Conservation (phyloP, 768 basidiomycete species). For the Collybia nuda region DNA sequence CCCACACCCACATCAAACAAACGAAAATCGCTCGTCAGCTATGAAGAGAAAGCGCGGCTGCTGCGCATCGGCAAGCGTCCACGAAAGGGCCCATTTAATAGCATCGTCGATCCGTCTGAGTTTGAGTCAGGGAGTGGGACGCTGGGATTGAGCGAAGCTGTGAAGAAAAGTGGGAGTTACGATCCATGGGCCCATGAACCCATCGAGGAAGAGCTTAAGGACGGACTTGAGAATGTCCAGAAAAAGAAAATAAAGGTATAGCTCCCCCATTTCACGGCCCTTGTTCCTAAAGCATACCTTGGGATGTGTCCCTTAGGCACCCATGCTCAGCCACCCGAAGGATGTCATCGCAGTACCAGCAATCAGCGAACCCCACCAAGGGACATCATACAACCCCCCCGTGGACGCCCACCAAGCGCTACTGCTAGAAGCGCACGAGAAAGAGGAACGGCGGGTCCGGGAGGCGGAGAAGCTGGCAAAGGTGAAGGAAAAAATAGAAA, state of each 20-base stretch:
- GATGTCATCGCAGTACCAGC: conserved; percentile 64
- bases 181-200: conserved; percentile 56
- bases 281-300: not conserved
- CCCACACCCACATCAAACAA: conserved; percentile 33
- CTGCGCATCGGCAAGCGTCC: conserved; percentile 74
- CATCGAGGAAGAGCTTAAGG: conserved; percentile 28
- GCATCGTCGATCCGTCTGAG: conserved; percentile 66
- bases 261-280: not conserved
- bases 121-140: conserved; percentile 63
- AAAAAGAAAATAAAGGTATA: conserved; percentile 54
- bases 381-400: conserved; percentile 89
- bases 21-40: conserved; percentile 45
- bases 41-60: conserved; percentile 74
- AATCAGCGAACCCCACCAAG: conserved; percentile 71
- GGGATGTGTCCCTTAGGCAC: conserved; percentile 36
- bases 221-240: conserved; percentile 41
- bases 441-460: conserved; percentile 58
- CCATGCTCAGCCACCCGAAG: conserved; percentile 41
- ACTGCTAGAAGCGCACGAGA: conserved; percentile 61
- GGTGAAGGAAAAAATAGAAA: conserved; percentile 55
- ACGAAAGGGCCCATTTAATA: conserved; percentile 72
- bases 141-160: conserved; percentile 67
- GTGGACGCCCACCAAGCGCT: conserved; percentile 71
- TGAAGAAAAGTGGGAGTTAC: conserved; percentile 63
- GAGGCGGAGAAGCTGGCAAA: conserved; percentile 54